Conservation (phyloP, 2,329 filamentous ascomycete genomes). For the Colletotrichum sp. region DNA sequence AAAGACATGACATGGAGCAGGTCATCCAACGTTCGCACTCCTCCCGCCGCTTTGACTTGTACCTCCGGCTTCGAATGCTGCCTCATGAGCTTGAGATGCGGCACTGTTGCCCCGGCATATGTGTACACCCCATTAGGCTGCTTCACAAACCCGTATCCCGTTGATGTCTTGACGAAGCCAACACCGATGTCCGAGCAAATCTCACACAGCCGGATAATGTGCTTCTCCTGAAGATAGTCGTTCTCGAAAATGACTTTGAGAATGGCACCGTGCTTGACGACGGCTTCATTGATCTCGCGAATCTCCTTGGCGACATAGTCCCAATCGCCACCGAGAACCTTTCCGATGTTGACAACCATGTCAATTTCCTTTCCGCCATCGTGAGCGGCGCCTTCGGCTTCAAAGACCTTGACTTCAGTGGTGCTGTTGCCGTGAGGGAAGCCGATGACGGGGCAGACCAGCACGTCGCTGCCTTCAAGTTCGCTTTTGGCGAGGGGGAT, state of each 20-base stretch:
- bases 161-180: slow-evolving; percentile 66
- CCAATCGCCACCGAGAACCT: slow-evolving; percentile 62
- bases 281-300: slow-evolving; percentile 50
- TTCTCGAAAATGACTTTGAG: slow-evolving; percentile 70
- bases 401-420: slow-evolving; percentile 57
- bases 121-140: slow-evolving; percentile 53
- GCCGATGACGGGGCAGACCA: slow-evolving; percentile 63
- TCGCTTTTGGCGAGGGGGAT: slow-evolving; percentile 52
- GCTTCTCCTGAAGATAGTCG: slow-evolving; percentile 55
- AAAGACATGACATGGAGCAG: slow-evolving; percentile 58
- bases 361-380: slow-evolving; percentile 61
- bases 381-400: slow-evolving; percentile 52
- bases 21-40: slow-evolving; percentile 62
- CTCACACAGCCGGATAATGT: slow-evolving; percentile 57
- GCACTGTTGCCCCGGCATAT: slow-evolving; percentile 58
- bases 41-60: slow-evolving; percentile 64
- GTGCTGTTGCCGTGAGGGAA: slow-evolving; percentile 67
- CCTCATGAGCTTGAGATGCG: slow-evolving; percentile 60
- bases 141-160: slow-evolving; percentile 67
- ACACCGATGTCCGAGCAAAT: slow-evolving; percentile 58
- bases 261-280: slow-evolving; percentile 45
- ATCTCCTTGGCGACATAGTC: slow-evolving; percentile 61
- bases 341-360: slow-evolving; percentile 67
- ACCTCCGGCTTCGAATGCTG: slow-evolving; percentile 45
- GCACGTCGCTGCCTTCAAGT: slow-evolving; percentile 53